A percentile compares a stretch with the other conserved stretches of the same genome.
These are phyloP conservation scores for Phytopythium kandeliae DNA, from an alignment of 352 stramenopile genomes.

Conservation along the genomic window DNA sequence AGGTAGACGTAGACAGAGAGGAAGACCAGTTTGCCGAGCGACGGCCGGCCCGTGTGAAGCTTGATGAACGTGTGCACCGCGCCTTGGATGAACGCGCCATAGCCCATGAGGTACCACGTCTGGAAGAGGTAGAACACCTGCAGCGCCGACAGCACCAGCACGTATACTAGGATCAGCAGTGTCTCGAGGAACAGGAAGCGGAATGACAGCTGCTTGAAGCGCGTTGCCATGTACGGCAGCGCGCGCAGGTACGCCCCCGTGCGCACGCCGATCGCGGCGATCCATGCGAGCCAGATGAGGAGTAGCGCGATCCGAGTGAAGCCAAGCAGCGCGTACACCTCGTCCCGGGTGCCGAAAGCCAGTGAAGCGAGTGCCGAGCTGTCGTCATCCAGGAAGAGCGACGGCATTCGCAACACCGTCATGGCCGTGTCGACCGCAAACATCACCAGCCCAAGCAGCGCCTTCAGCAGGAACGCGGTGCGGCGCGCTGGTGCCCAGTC, in stretches of 20 bases:
- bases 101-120: slow-evolving; percentile 67
- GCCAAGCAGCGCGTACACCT: slow-evolving; percentile 62
- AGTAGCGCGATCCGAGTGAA: slow-evolving; percentile 56
- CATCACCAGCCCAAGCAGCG: slow-evolving; percentile 25
- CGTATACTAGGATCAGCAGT: slow-evolving; percentile 69
- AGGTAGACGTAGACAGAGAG: slow-evolving; percentile 80
- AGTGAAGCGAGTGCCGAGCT: slow-evolving; percentile 1
- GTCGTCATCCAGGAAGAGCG: slow-evolving; percentile 25
- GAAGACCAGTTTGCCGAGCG: slow-evolving; percentile 70
- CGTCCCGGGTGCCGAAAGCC: slow-evolving; percentile 16
- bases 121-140: slow-evolving; percentile 58
- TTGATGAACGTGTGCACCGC: slow-evolving; percentile 66
- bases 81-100: slow-evolving; percentile 59
- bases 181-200: slow-evolving; percentile 79
- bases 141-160: slow-evolving; percentile 54
- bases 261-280: slow-evolving; percentile 44
- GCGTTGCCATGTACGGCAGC: slow-evolving; percentile 81
- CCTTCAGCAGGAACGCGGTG: slow-evolving; percentile 19
- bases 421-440: slow-evolving; percentile 52
- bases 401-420: slow-evolving; percentile 61
- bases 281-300: slow-evolving; percentile 70
- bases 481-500: slow-evolving; percentile 26
- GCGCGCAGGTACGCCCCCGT: slow-evolving; percentile 55
- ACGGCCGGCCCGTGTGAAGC: slow-evolving; percentile 41
- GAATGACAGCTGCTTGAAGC: slow-evolving; percentile 85